Evolutionary conservation across 2,329 filamentous ascomycete genomes (phyloP).

Genomic region (Venturia pyrina): DNA sequence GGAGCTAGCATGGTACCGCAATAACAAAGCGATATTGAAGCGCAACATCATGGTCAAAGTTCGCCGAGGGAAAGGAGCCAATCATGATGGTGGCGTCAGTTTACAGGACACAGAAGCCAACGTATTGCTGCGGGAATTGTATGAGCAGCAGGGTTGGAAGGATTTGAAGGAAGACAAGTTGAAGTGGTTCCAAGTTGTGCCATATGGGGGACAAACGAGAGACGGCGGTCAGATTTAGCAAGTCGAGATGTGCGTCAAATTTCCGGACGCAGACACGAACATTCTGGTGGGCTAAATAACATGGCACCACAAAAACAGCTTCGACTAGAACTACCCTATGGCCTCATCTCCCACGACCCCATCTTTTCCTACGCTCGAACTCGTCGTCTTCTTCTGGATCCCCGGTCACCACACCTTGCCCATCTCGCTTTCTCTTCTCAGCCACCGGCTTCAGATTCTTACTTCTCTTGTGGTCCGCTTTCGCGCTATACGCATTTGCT

Average conservation of each 20-base stretch:
- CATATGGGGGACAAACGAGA: background rate
- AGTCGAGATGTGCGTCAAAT: background rate
- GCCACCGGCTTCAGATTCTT: no score
- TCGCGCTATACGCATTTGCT: no score
- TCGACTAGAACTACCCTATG: no score
- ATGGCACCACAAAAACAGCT: no score
- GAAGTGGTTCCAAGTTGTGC: background rate
- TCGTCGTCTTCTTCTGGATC: no score
- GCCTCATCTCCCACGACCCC: no score
- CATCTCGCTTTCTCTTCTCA: no score
- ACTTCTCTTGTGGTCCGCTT: no score
- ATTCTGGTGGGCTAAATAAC: background rate
- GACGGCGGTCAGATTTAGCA: background rate
- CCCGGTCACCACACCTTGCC: no score
- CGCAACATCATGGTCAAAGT: background rate
- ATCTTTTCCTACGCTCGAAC: no score
- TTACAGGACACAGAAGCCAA: background rate
- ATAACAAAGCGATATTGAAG: background rate
- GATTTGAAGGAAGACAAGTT: background rate
- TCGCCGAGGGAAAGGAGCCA: background rate
- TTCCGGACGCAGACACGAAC: background rate
- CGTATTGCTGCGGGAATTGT: background rate
- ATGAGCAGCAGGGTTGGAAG: background rate
- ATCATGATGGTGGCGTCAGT: background rate
- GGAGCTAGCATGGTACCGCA: background rate